Evolutionary conservation across 805 yeast species (phyloP), one percentile per base, ranked within the genome.

Genomic region (Starmerella sp.): DNA sequence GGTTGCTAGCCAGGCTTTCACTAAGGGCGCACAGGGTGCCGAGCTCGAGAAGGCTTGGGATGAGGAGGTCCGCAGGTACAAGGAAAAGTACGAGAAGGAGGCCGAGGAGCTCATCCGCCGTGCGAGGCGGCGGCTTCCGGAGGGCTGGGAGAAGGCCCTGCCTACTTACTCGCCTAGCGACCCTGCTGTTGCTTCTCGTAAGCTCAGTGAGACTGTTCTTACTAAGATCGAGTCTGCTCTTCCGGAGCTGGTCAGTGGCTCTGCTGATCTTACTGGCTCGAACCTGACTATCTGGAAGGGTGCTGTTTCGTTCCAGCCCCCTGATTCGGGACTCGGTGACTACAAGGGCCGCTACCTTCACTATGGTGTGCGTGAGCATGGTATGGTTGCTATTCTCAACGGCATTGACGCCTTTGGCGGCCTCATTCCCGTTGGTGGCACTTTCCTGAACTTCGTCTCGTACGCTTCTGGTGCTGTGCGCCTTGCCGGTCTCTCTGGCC

Each of bases 291-390:
- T 93, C 78, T 81, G 91, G 78, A 71, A 78, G 66, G 83, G 75
- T 60, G 87, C 95, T 59, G 80, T 79, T 62, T 96, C 90, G 73
- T 91, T 90, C 90, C 96, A 93, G 80, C 86, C 93, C 54, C 86
- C 88, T 54, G 67, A 80, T 54, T 74, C 88, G 57, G 82, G 82
- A 48, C 75, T 87, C 63, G 97, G 97, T 73, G 81, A 81, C 68
- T 90, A 84, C 78, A 61, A 81, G 56, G 98, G 98, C 70, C 84
- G 96, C 71, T 91, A 91, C 77, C 78, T 91, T 73, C 84, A 97
- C 77, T 91, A 84, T 72, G 98, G 98, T 83, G 96, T 91, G 62
- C 85, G 98, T 76, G 98, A 91, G 79, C 97, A 93, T 75, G 97
- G 87, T 73, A 89, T 91, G 97, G 96, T 96, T 76, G 96, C 97